phyloP scores from a whole-genome alignment of 495 filamentous ascomycete species.

The Podospora didyma region DNA sequence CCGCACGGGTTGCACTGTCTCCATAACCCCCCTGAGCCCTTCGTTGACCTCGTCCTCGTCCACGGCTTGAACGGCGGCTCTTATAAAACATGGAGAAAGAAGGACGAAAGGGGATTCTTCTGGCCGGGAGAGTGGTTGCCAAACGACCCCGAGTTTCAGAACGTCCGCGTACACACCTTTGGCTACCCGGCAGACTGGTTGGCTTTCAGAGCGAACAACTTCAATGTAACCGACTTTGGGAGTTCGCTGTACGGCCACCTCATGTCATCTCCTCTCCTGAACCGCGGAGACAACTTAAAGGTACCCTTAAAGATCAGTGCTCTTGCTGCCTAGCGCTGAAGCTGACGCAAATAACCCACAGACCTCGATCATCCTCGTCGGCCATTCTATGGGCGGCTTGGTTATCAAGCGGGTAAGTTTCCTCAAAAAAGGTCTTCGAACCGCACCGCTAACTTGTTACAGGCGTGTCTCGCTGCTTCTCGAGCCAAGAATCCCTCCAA shows the following conservation, averaged over 20 bases:
- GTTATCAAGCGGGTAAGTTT: neutral
- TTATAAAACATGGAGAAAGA: neutral
- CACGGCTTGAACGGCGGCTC: neutral
- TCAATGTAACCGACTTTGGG: neutral
- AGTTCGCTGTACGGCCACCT: neutral
- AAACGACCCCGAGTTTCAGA: neutral
- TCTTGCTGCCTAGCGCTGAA: neutral
- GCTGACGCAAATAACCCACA: neutral
- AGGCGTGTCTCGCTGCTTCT: neutral
- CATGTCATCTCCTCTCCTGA: neutral
- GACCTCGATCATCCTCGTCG: neutral
- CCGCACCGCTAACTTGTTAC: neutral
- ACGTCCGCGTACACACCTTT: neutral
- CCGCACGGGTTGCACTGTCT: neutral
- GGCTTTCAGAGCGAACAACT: neutral
- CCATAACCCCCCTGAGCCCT: neutral
- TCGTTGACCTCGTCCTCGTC: neutral
- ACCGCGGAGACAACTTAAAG: neutral
- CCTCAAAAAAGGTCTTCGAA: no score
- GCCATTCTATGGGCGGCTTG: neutral
- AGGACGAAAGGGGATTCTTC: neutral
- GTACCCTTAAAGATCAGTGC: neutral
- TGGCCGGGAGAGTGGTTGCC: neutral
- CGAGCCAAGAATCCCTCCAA: neutral
- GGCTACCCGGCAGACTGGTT: neutral